A percentile compares a stretch with the other conserved stretches of the same genome.
phyloP scores from a whole-genome alignment of 2,329 filamentous ascomycete genomes.

The Monosporascus sp. region DNA sequence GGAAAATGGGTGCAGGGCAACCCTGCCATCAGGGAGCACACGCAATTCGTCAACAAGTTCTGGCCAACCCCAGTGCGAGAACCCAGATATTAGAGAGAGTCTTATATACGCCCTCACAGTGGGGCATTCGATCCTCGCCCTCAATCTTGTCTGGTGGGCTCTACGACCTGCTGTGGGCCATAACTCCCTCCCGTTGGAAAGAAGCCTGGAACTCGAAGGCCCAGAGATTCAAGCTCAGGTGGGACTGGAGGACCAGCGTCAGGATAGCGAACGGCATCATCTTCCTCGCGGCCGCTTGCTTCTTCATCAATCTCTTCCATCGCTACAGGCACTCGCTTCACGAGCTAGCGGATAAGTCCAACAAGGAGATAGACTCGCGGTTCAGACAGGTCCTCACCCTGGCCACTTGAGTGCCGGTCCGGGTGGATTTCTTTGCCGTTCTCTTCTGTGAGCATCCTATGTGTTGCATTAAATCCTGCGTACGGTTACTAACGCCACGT shows the following conservation, averaged over 20 bases:
- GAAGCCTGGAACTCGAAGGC: background rate
- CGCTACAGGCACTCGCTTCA: conserved; percentile 16
- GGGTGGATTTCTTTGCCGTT: conserved; percentile 21
- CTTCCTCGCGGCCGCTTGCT: conserved; percentile 22
- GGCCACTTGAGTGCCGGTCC: conserved; percentile 24
- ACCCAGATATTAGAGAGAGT: conserved; percentile 1
- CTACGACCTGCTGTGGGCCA: conserved; percentile 5
- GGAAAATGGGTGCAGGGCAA: background rate
- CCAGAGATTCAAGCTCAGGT: background rate
- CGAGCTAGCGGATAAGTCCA: conserved; percentile 6
- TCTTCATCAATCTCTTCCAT: conserved; percentile 21
- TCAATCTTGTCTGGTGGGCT: conserved; percentile 12
- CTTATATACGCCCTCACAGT: conserved; percentile 1
- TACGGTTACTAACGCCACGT: background rate
- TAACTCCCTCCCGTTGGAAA: background rate
- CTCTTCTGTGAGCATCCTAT: conserved; percentile 18
- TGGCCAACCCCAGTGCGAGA: conserved; percentile 6
- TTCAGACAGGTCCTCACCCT: conserved; percentile 27
- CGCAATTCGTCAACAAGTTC: conserved; percentile 1
- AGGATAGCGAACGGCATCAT: conserved; percentile 9
- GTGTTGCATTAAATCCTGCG: background rate
- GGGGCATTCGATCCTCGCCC: conserved; percentile 7
- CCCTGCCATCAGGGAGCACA: background rate
- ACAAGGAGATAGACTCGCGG: conserved; percentile 22
- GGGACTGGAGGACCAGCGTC: conserved; percentile 2